Base-by-base conservation (phyloP, 1,284 basidiomycete genomes). In the Sanghuangporus baumii region DNA sequence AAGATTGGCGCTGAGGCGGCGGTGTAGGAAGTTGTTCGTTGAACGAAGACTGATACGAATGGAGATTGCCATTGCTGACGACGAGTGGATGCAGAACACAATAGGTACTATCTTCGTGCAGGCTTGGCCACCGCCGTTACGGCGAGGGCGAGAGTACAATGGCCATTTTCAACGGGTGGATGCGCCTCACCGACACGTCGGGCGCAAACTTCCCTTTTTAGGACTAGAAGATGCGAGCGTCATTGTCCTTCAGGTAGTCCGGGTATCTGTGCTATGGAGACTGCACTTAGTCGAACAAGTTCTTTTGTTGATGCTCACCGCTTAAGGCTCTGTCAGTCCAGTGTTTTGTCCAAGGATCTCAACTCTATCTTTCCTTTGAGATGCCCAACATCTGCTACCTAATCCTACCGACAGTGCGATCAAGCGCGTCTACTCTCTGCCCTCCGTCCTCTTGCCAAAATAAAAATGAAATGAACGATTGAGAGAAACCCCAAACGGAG, bases 181-280 rank as follows among this genome's bases (percentile, higher is more conserved):
- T 46, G 48, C 48, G 55, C 61, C 23, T 51, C 34, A 57, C 55
- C 61, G 40, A 57, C 47, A 38, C 55, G 47, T 37, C 47, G 46
- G 61, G 61, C n/a, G 36, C 48, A 34, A 58, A 57, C 23, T 46
- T 61, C 52, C 60, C 52, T 61, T 61, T 46, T 31, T 61, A 46
- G 60, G 60, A 47, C 47, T 34, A 23, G 40, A 46, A 50, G 55
- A 26, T 14, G 34, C 40, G 57, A 59, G 57, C 57, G 60, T 54
- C 57, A 47, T 64, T 64, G 62, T 64, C 62, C 51, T 64, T 56
- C 46, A 57, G 58, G 62, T 55, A 63, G 62, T 64, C 47, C 20
- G 51, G 62, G 43, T 31, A 46, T 56, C 47, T 57, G 58, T 46
- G 37, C 62, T 64, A 64, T 60, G 62, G 62, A 64, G 62, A 60